These are phyloP conservation scores for Cyclotella distinguenda DNA, from an alignment of 108 stramenopile genomes.

Conservation along the genomic window DNA sequence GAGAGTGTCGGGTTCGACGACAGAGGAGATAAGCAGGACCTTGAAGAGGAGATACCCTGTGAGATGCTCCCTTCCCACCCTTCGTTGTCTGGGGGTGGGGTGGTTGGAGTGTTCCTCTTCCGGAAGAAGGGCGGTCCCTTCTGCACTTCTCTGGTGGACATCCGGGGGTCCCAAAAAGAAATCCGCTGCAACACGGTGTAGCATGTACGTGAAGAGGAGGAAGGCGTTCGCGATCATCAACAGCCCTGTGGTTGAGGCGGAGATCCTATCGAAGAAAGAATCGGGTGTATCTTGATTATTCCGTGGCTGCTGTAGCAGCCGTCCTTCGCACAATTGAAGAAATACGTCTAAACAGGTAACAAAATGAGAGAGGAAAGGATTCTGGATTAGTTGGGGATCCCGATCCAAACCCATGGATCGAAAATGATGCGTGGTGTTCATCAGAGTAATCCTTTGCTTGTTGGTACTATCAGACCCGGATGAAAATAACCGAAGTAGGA, in stretches of 20 bases:
- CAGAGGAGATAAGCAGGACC: slow-evolving; percentile 67
- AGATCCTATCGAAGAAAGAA: slow-evolving; percentile 54
- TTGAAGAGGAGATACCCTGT: slow-evolving; percentile 76
- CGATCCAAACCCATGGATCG: not conserved
- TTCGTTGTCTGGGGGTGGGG: slow-evolving; percentile 15
- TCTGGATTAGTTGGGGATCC: not conserved
- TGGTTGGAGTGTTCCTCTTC: no score
- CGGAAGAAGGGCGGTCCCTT: not conserved
- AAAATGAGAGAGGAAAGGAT: not conserved
- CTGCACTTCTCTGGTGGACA: not conserved
- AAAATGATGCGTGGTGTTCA: not conserved
- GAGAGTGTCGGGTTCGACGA: slow-evolving; percentile 64
- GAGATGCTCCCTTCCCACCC: slow-evolving; percentile 55
- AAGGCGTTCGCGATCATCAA: slow-evolving; percentile 70
- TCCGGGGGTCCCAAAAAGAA: slow-evolving; percentile 59
- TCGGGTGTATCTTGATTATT: not conserved
- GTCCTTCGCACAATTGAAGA: not conserved
- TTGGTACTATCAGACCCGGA: no score
- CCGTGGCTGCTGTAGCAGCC: not conserved
- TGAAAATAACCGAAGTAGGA: no score
- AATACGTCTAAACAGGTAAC: not conserved
- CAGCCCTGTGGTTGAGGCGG: slow-evolving; percentile 68
- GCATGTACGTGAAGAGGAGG: slow-evolving; percentile 57
- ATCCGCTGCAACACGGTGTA: slow-evolving; percentile 68
- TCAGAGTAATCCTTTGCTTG: no score